Conservation (phyloP, 371 early-diverging fungal species). For the Zancudomyces culisetae region DNA sequence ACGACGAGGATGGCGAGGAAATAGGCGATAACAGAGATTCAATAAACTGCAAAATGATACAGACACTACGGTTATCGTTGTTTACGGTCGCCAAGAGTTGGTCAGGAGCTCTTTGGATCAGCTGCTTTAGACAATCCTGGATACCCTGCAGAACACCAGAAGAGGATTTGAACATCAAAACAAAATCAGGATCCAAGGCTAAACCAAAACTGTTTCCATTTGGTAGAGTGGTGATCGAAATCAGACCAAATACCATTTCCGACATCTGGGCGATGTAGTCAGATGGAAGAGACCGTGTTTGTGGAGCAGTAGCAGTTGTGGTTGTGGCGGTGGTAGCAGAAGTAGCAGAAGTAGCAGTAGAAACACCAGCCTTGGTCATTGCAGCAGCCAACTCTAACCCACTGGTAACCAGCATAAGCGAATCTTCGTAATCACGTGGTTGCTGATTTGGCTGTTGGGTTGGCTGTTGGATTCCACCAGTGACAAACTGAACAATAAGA, state of each 20-base stretch:
- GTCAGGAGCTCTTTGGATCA: slow-evolving; percentile 39
- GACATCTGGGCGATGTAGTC: not conserved
- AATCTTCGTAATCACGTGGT: too few species aligned
- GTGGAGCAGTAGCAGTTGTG: not conserved
- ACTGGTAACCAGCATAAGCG: not conserved
- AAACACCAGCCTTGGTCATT: not conserved
- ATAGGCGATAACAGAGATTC: slow-evolving; percentile 54
- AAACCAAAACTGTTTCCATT: not conserved
- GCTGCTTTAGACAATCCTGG: slow-evolving; percentile 41
- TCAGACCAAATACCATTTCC: too few species aligned
- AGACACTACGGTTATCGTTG: not conserved
- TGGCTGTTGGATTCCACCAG: too few species aligned
- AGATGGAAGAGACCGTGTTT: not conserved
- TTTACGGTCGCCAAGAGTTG: slow-evolving; percentile 40
- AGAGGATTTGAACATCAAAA: not conserved
- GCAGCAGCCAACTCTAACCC: not conserved
- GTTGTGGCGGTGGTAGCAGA: not conserved
- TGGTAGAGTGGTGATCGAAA: too few species aligned
- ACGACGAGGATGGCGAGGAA: too few species aligned
- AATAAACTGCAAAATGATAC: slow-evolving; percentile 53
- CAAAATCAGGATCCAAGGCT: not conserved
- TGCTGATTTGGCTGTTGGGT: too few species aligned
- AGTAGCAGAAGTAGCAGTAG: not conserved
- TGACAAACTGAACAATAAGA: too few species aligned
- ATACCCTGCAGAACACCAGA: slow-evolving; percentile 36